A percentile compares a stretch with the other conserved stretches of the same genome.
phyloP scores from a whole-genome alignment of 371 early-diverging fungal species.

The Syncephalastrum contaminatum region DNA sequence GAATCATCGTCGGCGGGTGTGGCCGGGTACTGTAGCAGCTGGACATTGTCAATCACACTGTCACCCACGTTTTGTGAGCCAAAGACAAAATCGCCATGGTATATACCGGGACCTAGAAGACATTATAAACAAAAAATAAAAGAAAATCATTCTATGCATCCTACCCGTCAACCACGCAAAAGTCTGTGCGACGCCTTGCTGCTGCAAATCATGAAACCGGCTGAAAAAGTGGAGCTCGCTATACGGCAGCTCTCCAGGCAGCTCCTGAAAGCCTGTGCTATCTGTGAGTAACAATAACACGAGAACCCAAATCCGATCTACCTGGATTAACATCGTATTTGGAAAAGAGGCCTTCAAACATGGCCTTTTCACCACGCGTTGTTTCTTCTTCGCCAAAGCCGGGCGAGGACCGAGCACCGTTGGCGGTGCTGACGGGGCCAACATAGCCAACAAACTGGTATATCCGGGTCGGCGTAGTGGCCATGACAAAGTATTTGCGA shows the following conservation, averaged over 20 bases:
- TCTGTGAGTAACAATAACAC: background rate
- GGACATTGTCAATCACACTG: slow-evolving; percentile 75
- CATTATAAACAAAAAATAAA: no score
- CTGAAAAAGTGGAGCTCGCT: slow-evolving; percentile 69
- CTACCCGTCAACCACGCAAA: slow-evolving; percentile 80
- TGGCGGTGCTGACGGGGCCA: slow-evolving; percentile 16
- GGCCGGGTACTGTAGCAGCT: slow-evolving; percentile 72
- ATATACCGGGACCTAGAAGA: slow-evolving; percentile 70
- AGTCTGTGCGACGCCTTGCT: slow-evolving; percentile 63
- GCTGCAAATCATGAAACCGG: slow-evolving; percentile 62
- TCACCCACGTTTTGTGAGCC: slow-evolving; percentile 75
- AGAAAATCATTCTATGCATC: background rate
- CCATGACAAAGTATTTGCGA: slow-evolving; percentile 74
- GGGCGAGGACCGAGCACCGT: slow-evolving; percentile 18
- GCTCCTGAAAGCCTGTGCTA: slow-evolving; percentile 68
- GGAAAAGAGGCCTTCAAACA: slow-evolving; percentile 65
- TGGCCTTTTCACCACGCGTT: slow-evolving; percentile 35
- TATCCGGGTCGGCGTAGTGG: slow-evolving; percentile 77
- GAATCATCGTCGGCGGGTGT: slow-evolving; percentile 46
- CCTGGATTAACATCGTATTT: slow-evolving; percentile 61
- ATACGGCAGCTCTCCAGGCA: slow-evolving; percentile 64
- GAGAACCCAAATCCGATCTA: slow-evolving; percentile 8
- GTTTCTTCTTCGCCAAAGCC: slow-evolving; percentile 26
- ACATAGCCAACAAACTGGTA: slow-evolving; percentile 85
- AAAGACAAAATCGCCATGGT: slow-evolving; percentile 77